phyloP scores from a whole-genome alignment of 768 basidiomycete species.

The Leccinum rimulosum region DNA sequence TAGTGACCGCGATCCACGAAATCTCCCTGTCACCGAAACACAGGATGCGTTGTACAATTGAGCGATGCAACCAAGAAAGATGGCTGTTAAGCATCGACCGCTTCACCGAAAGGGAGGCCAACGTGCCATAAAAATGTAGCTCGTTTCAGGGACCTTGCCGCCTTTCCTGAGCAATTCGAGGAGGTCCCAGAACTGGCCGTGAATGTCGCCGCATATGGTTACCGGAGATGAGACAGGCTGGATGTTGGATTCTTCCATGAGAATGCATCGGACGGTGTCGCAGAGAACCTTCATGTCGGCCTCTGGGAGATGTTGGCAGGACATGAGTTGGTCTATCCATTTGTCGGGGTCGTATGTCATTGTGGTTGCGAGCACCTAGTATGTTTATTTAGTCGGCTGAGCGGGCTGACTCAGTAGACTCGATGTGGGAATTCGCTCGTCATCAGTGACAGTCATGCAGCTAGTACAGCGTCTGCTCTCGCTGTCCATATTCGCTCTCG shows the following conservation, averaged over 20 bases:
- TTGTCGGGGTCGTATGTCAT: slow-evolving; percentile 57
- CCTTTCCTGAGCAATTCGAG: slow-evolving; percentile 86
- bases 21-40: slow-evolving; percentile 63
- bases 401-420: neutral
- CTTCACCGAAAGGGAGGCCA: slow-evolving; percentile 36
- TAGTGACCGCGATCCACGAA: slow-evolving; percentile 98
- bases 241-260: slow-evolving; percentile 97
- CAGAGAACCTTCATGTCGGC: slow-evolving; percentile 92
- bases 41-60: neutral
- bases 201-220: slow-evolving; percentile 94
- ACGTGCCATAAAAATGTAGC: slow-evolving; percentile 96
- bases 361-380: neutral
- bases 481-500: slow-evolving; percentile 17
- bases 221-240: slow-evolving; percentile 95
- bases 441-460: neutral
- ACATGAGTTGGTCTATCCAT: slow-evolving; percentile 87
- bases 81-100: slow-evolving; percentile 26
- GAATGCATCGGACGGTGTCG: slow-evolving; percentile 80
- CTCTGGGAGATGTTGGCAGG: slow-evolving; percentile 87
- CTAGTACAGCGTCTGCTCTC: slow-evolving; percentile 18
- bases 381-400: neutral
- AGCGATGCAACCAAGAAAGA: neutral
- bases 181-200: slow-evolving; percentile 97
- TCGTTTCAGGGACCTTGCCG: slow-evolving; percentile 81
- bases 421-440: slow-evolving; percentile 16